A percentile compares a stretch with the other conserved stretches of the same genome.
Evolutionary conservation across 495 filamentous ascomycete genomes (phyloP).

Genomic region (Daldinia bambusicola): DNA sequence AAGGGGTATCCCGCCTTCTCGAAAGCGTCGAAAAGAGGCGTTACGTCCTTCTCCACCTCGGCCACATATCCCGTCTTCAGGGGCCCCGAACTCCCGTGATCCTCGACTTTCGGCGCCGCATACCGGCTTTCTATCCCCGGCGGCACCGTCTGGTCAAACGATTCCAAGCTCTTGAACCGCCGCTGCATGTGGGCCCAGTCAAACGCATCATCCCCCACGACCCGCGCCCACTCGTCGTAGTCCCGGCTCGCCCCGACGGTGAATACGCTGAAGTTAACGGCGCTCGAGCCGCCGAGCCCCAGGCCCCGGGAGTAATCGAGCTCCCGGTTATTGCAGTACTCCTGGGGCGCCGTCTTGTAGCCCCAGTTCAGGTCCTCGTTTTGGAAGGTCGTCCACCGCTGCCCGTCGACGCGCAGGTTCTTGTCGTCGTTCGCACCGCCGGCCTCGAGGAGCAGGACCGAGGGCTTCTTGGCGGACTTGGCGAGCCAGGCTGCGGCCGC

Average conservation of each 20-base stretch:
- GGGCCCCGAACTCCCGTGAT: constrained; percentile 63
- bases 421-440: constrained; percentile 62
- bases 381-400: constrained; percentile 63
- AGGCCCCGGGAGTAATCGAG: constrained; percentile 68
- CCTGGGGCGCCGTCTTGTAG: constrained; percentile 68
- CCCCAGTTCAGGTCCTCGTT: constrained; percentile 65
- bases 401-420: constrained; percentile 59
- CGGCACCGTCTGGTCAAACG: constrained; percentile 57
- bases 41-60: constrained; percentile 62
- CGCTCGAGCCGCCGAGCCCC: constrained; percentile 68
- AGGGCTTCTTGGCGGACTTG: constrained; percentile 54
- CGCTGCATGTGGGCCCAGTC: constrained; percentile 60
- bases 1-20: constrained; percentile 58
- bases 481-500: constrained; percentile 61
- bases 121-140: constrained; percentile 49
- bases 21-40: constrained; percentile 51
- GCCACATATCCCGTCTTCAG: constrained; percentile 59
- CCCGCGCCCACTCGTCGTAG: constrained; percentile 64
- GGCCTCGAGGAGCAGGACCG: constrained; percentile 68
- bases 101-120: constrained; percentile 43
- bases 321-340: constrained; percentile 59
- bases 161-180: constrained; percentile 64
- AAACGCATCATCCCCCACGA: constrained; percentile 58
- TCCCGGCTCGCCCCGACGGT: constrained; percentile 67
- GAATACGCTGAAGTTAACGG: constrained; percentile 72